Evolutionary conservation across 192 early-diverging fungal genomes (phyloP).

Genomic region (Coemansia sp.): DNA sequence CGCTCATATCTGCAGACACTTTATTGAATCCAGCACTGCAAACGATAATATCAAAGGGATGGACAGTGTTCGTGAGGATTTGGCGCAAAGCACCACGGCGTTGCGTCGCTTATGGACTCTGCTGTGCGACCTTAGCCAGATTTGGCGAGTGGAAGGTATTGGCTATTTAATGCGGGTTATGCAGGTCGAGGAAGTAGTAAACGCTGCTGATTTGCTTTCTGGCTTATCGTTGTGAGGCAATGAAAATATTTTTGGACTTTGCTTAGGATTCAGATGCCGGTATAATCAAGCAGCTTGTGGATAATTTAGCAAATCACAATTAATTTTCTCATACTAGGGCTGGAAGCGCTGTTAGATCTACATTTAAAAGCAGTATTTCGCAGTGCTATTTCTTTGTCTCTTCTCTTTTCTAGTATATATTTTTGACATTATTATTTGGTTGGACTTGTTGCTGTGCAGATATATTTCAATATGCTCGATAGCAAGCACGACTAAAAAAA

Average conservation of each 20-base stretch:
- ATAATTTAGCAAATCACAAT: no score
- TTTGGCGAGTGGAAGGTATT: constrained; percentile 31
- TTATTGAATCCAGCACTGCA: constrained; percentile 5
- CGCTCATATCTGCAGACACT: constrained; percentile 20
- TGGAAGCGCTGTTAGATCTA: no score
- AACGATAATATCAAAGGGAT: neutral
- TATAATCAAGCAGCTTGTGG: no score
- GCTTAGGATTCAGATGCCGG: no score
- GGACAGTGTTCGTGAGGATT: constrained; percentile 4
- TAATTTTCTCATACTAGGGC: no score
- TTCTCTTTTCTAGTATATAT: no score
- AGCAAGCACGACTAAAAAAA: constrained; percentile 17
- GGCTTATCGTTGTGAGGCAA: constrained; percentile 17
- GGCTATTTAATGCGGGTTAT: constrained; percentile 35
- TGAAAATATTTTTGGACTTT: no score
- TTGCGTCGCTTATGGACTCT: constrained; percentile 34
- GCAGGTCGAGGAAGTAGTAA: constrained; percentile 44
- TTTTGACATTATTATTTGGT: no score
- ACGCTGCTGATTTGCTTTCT: constrained; percentile 40
- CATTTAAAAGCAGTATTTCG: no score
- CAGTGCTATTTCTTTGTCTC: no score
- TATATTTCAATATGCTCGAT: no score
- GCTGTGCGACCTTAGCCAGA: constrained; percentile 24
- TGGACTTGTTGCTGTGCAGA: no score
- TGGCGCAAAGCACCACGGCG: constrained; percentile 3